phyloP scores from a whole-genome alignment of 1,139 yeast species.

The Zygosaccharomyces pseudobailii region DNA sequence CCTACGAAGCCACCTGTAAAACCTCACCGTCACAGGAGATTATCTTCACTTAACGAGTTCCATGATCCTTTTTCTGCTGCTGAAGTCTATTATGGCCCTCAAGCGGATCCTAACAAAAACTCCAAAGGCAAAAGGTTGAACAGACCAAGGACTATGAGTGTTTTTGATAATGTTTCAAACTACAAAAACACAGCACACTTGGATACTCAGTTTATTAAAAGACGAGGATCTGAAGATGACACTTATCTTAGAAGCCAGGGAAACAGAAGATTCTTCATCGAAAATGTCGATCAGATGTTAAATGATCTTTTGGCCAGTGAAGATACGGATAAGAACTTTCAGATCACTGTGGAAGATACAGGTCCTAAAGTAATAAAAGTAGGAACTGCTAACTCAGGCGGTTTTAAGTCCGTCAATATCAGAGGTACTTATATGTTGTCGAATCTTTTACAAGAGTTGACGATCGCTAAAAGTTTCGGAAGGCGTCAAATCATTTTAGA shows the following conservation, averaged over 20 bases:
- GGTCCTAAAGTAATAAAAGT: slow-evolving; percentile 90
- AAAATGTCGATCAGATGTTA: slow-evolving; percentile 71
- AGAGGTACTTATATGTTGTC: slow-evolving; percentile 92
- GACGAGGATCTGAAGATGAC: slow-evolving; percentile 71
- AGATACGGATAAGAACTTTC: slow-evolving; percentile 82
- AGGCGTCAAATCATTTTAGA: slow-evolving; percentile 72
- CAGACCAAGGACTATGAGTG: slow-evolving; percentile 39
- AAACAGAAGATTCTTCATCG: slow-evolving; percentile 58
- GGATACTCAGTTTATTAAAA: slow-evolving; percentile 22
- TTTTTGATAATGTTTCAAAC: slow-evolving; percentile 31
- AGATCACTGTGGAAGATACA: slow-evolving; percentile 85
- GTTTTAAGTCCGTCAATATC: slow-evolving; percentile 65
- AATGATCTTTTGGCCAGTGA: slow-evolving; percentile 66
- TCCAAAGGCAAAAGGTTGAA: slow-evolving; percentile 12
- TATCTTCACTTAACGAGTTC: slow-evolving; percentile 31
- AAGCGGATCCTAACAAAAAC: slow-evolving; percentile 46
- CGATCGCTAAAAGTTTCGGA: slow-evolving; percentile 80
- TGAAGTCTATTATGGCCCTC: slow-evolving; percentile 67
- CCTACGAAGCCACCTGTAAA: not conserved
- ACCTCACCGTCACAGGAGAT: slow-evolving; percentile 21
- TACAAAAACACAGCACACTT: slow-evolving; percentile 24
- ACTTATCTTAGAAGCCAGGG: slow-evolving; percentile 34
- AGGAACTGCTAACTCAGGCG: slow-evolving; percentile 83
- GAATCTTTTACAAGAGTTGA: slow-evolving; percentile 81
- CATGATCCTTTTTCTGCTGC: slow-evolving; percentile 64